A percentile compares a stretch with the other conserved stretches of the same genome.
Conservation (phyloP, 495 filamentous ascomycete genomes). For the Penicillium malachiteum region DNA sequence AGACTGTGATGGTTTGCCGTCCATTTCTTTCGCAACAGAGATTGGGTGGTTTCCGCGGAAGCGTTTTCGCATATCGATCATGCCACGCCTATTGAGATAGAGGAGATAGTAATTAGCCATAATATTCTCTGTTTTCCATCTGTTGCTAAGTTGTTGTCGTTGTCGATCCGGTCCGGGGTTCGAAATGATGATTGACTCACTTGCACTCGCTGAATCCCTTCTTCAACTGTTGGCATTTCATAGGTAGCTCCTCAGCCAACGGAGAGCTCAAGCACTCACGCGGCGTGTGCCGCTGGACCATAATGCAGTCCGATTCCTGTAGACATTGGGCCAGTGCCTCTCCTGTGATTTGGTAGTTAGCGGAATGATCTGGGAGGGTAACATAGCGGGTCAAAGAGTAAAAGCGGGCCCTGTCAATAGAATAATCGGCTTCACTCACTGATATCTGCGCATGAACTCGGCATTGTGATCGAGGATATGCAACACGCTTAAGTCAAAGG, state of each 20-base stretch:
- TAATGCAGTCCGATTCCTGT: conserved; percentile 91
- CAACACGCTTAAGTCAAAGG: not conserved
- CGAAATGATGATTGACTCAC: conserved; percentile 31
- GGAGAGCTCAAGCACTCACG: conserved; percentile 85
- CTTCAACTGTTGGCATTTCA: conserved; percentile 86
- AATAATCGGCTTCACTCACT: conserved; percentile 54
- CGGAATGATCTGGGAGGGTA: not conserved
- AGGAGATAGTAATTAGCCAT: conserved; percentile 14
- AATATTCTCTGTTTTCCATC: not conserved
- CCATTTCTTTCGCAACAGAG: conserved; percentile 57
- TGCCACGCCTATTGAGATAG: conserved; percentile 57
- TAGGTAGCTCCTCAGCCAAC: conserved; percentile 72
- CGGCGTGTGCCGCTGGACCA: conserved; percentile 82
- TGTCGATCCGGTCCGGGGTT: not conserved
- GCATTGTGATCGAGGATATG: conserved; percentile 60
- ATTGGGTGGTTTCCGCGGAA: conserved; percentile 95
- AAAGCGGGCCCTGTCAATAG: not conserved
- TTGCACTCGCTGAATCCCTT: conserved; percentile 94
- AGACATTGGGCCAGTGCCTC: conserved; percentile 90
- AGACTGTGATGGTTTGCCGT: conserved; percentile 42
- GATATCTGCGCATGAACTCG: conserved; percentile 93
- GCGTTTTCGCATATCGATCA: conserved; percentile 98
- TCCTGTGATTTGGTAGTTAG: conserved; percentile 44
- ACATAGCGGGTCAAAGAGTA: not conserved
- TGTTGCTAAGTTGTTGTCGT: no score